Evolutionary conservation across 75 land plant species (phyloP), one percentile per base, ranked within the genome.

Genomic region (Selaginella tamariscina): DNA sequence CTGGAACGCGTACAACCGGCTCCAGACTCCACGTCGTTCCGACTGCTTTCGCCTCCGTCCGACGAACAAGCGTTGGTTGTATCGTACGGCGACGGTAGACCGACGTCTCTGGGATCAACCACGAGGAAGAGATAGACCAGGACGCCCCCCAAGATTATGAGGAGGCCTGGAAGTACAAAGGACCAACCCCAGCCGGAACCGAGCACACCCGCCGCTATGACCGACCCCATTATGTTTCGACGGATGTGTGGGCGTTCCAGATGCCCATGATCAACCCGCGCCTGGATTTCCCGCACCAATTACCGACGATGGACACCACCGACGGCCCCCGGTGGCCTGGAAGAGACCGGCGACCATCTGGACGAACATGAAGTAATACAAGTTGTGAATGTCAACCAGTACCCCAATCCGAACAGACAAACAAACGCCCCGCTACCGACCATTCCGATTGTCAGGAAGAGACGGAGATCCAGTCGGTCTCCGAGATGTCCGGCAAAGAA

Each of bases 211-310:
- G 89, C 74, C 55, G 89, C 89, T 67, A 89, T 69, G 56, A 89
- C 29, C 0, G 94, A 89, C 2, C 94, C 94, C 0, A 73, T 21
- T 22, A 89, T 89, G 68, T 89, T 89, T 1, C 94, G 15, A 89
- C 65, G 2, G 94, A 89, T 0, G 94, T 84, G 56, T 89, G 94
- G 20, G 94, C 87, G 67, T 89, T 89, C 94, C 94, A 89, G n/a
- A 89, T 71, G 5, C 94, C 94, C 94, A 89, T 86, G 5, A 89
- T 84, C 2, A 89, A 71, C 20, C 94, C 94, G 60, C 94, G 81
- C 75, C 79, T 86, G 0, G 69, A 76, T 78, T 86, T 89, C 54
- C 87, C 90, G 68, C 80, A 86, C 94, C 94, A 89, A 32, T 84
- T 84, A 9, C 85, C 87, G 27, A 89, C 83, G 2, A 89, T 82